These are phyloP conservation scores for Claviceps sorghi DNA, from an alignment of 2,329 filamentous ascomycete genomes.

Conservation along the genomic window DNA sequence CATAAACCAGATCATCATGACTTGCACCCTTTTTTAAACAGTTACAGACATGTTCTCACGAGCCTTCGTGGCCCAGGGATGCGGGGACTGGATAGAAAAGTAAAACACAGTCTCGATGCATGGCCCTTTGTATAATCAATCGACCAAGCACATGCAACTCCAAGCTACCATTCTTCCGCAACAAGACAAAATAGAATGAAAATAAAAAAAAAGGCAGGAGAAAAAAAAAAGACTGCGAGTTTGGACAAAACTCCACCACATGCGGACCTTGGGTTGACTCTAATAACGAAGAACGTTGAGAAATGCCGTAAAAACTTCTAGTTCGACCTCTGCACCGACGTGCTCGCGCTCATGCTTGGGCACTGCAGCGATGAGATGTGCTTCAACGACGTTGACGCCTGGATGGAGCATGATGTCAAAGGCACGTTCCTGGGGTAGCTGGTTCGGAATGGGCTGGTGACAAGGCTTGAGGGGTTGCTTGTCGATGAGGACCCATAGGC, in stretches of 20 bases:
- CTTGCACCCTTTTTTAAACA: neutral
- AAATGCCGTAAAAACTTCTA: conserved; percentile 67
- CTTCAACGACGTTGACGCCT: conserved; percentile 64
- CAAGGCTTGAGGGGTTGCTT: conserved; percentile 41
- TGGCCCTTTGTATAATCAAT: neutral
- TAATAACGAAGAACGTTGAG: conserved; percentile 45
- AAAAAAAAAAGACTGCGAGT: neutral
- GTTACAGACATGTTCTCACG: neutral
- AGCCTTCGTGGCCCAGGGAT: neutral
- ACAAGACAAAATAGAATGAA: neutral
- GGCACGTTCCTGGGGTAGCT: conserved; percentile 45
- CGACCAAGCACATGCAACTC: neutral
- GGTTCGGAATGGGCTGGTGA: conserved; percentile 36
- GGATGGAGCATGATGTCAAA: conserved; percentile 60
- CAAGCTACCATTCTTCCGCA: neutral
- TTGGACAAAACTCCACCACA: neutral
- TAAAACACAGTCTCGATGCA: neutral
- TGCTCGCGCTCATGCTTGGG: conserved; percentile 42
- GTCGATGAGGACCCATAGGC: conserved; percentile 60
- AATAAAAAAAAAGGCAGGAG: neutral
- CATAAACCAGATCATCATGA: neutral
- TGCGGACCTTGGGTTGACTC: neutral
- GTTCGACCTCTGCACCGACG: conserved; percentile 50
- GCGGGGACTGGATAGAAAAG: neutral
- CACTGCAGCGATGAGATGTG: conserved; percentile 62